phyloP scores from a whole-genome alignment of 1,139 yeast species.

The Yamadazyma spencermartinsiae region DNA sequence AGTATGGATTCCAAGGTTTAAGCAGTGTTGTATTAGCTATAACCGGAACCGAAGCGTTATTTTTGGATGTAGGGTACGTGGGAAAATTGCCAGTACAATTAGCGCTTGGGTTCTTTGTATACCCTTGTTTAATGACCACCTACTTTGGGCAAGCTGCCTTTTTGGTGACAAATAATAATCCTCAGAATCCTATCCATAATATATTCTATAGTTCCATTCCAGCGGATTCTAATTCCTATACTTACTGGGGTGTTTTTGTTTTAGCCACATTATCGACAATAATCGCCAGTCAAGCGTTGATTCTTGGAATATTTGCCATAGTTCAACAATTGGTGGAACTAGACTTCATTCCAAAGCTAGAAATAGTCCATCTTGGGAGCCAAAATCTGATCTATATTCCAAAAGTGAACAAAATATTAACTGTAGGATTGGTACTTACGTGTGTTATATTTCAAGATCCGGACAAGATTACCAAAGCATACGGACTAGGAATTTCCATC shows the following conservation, averaged over 20 bases:
- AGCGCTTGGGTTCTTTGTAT: constrained; percentile 46
- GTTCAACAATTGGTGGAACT: constrained; percentile 51
- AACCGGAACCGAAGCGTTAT: constrained; percentile 65
- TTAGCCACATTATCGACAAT: constrained; percentile 56
- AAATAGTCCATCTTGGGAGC: constrained; percentile 43
- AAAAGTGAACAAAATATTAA: constrained; percentile 44
- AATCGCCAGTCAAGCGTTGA: constrained; percentile 61
- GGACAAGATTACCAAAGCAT: constrained; percentile 56
- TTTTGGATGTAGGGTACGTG: constrained; percentile 61
- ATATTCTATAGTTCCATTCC: constrained; percentile 48
- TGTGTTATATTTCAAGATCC: constrained; percentile 54
- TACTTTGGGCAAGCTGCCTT: constrained; percentile 63
- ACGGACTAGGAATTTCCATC: constrained; percentile 58
- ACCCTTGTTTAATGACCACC: constrained; percentile 49
- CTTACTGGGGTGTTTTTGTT: constrained; percentile 54
- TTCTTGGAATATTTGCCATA: constrained; percentile 55
- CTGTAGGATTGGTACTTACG: constrained; percentile 50
- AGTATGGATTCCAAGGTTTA: constrained; percentile 44
- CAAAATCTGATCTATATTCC: constrained; percentile 56
- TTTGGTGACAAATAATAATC: constrained; percentile 27
- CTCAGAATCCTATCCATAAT: constrained; percentile 27
- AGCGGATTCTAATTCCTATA: constrained; percentile 19
- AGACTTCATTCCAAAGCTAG: constrained; percentile 54
- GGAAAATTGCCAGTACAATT: constrained; percentile 51
- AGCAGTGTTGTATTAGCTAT: constrained; percentile 55